Evolutionary conservation across 2,329 filamentous ascomycete species (phyloP), one percentile per base, ranked within the genome.

Genomic region (Byssoonygena ceratinophila): DNA sequence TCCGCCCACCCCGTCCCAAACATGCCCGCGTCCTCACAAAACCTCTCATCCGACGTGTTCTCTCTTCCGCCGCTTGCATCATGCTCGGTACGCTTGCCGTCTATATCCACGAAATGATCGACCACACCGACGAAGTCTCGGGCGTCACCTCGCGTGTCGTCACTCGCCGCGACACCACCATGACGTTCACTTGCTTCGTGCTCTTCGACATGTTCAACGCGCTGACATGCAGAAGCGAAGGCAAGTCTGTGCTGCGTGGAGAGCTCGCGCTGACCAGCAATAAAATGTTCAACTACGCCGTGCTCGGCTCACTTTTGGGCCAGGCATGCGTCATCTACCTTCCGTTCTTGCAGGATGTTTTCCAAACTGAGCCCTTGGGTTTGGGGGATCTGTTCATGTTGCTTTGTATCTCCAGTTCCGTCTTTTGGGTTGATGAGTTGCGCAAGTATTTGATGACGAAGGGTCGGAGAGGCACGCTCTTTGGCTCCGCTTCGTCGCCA

Each of bases 121-220:
- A 81, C 22, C 88, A 94, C 64, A 83, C 63, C 3, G 67, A 71
- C 50, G 70, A 73, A 57, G 61, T 64, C n/a, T 59, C 68, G 0
- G 68, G 66, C 18, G 66, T 68, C 41, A 65, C 63, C n/a, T 66
- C 68, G 3, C 66, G 87, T 52, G 74, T 83, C 54, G 86, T 97
- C 54, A 94, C 84, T 1, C 87, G 87, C 46, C 88, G 94, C 60
- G 92, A 98, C 71, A 98, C 92, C 1, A 98, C 92, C 58, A 96
- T 98, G 86, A 97, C 92, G 0, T 98, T 98, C 66, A 98, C 92
- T 4, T 95, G 90, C 71, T 98, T 98, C 65, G 92, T 98, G 43
- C 80, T 98, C 51, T 98, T 97, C 69, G 92, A 98, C 75, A 98
- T 98, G 92, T 96, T 97, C 76, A 97, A 98, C 69, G 92, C 92